Conservation (phyloP, 345 rosid genomes). For the Salix viminalis region DNA sequence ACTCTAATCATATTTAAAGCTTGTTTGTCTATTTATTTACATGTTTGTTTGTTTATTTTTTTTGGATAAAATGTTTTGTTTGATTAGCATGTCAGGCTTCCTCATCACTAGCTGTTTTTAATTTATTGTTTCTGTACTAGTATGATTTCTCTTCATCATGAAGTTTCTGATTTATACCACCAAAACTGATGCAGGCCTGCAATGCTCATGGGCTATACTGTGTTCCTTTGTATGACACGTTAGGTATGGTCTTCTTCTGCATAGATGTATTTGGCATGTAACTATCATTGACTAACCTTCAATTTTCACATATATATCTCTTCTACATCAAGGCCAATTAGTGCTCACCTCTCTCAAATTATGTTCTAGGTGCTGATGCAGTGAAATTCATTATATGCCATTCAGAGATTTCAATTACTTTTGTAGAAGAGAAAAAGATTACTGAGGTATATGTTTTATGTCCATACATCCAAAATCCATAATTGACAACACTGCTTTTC, state of each 20-base stretch:
- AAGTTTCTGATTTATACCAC: constrained; percentile 6
- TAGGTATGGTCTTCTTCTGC: constrained; percentile 51
- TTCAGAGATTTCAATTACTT: constrained; percentile 81
- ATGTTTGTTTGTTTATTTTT: neutral
- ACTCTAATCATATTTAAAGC: neutral
- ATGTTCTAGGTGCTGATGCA: constrained; percentile 78
- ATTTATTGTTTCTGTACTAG: constrained; percentile 4
- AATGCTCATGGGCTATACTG: constrained; percentile 95
- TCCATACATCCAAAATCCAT: constrained; percentile 1
- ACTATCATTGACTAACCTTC: neutral
- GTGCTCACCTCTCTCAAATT: constrained; percentile 7
- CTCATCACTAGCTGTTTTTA: neutral
- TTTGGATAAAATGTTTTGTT: neutral
- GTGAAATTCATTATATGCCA: constrained; percentile 82
- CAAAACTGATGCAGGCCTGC: constrained; percentile 70
- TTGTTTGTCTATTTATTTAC: neutral
- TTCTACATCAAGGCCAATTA: neutral
- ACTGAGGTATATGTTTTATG: constrained; percentile 53
- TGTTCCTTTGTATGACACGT: constrained; percentile 93
- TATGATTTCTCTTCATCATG: neutral
- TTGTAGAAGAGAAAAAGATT: constrained; percentile 84
- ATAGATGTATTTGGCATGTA: neutral
- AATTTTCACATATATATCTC: neutral
- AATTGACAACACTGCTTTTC: neutral
- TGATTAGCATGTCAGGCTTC: neutral